Evolutionary conservation across 2,329 filamentous ascomycete genomes (phyloP).

Genomic region (Meredithiella fracta): DNA sequence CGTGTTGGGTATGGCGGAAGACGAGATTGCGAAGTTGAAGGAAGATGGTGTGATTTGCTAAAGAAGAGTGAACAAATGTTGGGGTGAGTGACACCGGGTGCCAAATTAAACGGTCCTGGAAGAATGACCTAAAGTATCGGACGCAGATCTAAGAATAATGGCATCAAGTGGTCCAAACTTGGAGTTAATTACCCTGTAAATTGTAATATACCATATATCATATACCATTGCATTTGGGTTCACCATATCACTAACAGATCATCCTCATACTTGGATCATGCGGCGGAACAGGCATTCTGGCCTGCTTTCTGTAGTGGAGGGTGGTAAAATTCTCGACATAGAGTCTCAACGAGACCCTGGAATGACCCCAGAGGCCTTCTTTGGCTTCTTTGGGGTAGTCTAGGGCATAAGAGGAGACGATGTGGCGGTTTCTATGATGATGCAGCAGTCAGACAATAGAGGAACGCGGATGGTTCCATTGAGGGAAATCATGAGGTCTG

Average conservation of each 20-base stretch:
- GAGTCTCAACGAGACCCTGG: neutral
- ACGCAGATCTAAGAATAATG: too few species aligned
- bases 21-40: slow-evolving; percentile 45
- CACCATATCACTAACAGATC: slow-evolving; percentile 1
- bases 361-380: neutral
- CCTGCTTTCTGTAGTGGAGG: neutral
- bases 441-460: neutral
- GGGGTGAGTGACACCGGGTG: neutral
- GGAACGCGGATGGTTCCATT: neutral
- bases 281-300: neutral
- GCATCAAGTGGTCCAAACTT: too few species aligned
- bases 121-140: too few species aligned
- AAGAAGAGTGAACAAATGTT: neutral
- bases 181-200: too few species aligned
- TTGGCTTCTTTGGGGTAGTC: neutral
- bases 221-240: too few species aligned
- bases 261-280: slow-evolving; percentile 7
- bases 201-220: too few species aligned
- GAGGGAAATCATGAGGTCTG: neutral
- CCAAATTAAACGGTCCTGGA: too few species aligned
- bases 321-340: neutral
- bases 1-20: slow-evolving; percentile 42
- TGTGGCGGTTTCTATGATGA: neutral
- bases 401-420: neutral
- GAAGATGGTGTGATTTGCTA: slow-evolving; percentile 49